A percentile compares a stretch with the other conserved stretches of the same genome.
Conservation (phyloP, 345 rosid species). For the Microthlaspi erraticum region DNA sequence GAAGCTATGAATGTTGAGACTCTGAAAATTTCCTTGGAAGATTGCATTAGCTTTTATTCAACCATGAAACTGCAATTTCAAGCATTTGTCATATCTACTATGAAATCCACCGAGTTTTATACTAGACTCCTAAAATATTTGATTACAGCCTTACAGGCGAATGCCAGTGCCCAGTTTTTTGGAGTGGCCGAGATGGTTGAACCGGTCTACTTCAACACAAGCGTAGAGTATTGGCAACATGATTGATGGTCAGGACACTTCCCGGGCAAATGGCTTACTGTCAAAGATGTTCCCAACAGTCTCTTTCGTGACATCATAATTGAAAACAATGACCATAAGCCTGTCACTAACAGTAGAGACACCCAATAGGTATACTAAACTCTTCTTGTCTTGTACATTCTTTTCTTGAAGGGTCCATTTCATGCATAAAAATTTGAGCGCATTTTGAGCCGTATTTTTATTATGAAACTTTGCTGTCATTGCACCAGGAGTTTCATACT, state of each 20-base stretch:
- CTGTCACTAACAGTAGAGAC: conserved; percentile 90
- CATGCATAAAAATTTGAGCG: too few species aligned
- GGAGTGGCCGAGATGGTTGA: conserved; percentile 95
- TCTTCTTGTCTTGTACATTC: conserved; percentile 2
- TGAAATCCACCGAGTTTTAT: too few species aligned
- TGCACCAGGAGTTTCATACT: too few species aligned
- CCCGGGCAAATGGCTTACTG: conserved; percentile 81
- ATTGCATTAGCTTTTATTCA: conserved; percentile 11
- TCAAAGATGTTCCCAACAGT: conserved; percentile 88
- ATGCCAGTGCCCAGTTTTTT: conserved; percentile 84
- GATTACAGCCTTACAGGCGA: too few species aligned
- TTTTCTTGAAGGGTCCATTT: too few species aligned
- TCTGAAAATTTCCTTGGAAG: too few species aligned
- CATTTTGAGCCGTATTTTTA: too few species aligned
- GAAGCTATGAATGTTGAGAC: conserved; percentile 4
- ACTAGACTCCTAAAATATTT: too few species aligned
- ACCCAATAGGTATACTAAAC: conserved; percentile 88
- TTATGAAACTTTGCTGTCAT: too few species aligned
- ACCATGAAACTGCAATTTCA: conserved; percentile 12
- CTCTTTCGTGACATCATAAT: conserved; percentile 78
- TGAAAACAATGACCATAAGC: conserved; percentile 81
- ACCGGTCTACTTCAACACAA: conserved; percentile 79
- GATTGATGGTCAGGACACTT: conserved; percentile 92
- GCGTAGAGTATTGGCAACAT: conserved; percentile 85
- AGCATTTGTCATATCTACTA: too few species aligned